Conservation (phyloP, 805 yeast species). For the Candida vartiovaarae region DNA sequence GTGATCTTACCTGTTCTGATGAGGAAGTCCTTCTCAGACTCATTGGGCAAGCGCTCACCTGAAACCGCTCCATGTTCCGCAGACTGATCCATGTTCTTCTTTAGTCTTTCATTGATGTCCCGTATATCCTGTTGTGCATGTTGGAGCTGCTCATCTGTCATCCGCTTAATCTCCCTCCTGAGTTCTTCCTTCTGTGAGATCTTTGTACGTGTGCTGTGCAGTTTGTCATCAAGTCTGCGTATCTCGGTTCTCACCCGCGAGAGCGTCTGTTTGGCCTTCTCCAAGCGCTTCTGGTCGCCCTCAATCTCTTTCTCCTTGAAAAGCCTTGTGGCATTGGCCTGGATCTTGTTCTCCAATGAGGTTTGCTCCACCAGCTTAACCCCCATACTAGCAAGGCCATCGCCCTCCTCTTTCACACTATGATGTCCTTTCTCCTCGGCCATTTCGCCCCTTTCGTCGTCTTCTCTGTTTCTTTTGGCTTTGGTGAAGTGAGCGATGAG, state of each 20-base stretch:
- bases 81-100: conserved; percentile 17
- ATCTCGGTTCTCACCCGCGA: conserved; percentile 38
- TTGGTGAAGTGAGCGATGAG: no score
- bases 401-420: not conserved
- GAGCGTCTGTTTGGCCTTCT: conserved; percentile 49
- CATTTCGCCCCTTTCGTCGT: not conserved
- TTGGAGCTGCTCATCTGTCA: conserved; percentile 43
- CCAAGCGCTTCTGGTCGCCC: conserved; percentile 68
- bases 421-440: not conserved
- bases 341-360: conserved; percentile 68
- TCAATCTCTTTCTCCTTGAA: conserved; percentile 59
- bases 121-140: conserved; percentile 52
- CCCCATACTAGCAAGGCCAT: conserved; percentile 24
- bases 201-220: conserved; percentile 47
- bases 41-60: conserved; percentile 47
- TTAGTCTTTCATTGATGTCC: conserved; percentile 50
- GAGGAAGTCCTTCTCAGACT: conserved; percentile 70
- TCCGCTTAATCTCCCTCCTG: conserved; percentile 44
- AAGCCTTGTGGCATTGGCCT: conserved; percentile 57
- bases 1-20: conserved; percentile 89
- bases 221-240: conserved; percentile 38
- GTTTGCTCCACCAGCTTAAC: conserved; percentile 71
- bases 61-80: conserved; percentile 3
- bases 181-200: conserved; percentile 56
- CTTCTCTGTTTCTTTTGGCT: no score